Percentiles rank a stretch among this genome's conserved stretches.
phyloP scores from a whole-genome alignment of 768 basidiomycete species.

The Dendrothele bispora region DNA sequence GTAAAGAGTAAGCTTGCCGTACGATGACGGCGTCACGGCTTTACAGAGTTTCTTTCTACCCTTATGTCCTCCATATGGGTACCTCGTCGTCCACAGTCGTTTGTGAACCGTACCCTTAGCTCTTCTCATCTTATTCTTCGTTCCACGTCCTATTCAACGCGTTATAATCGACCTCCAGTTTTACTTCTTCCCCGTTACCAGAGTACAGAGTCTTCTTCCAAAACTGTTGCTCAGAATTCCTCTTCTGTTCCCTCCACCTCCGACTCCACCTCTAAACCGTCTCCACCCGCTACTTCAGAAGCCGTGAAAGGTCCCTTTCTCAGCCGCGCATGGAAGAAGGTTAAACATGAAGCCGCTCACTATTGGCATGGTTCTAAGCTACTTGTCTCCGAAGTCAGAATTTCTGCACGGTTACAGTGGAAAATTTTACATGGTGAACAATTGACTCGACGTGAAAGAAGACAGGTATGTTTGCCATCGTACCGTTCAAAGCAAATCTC shows the following conservation, averaged over 20 bases:
- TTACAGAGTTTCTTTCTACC: no score
- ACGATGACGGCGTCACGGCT: no score
- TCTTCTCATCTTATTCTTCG: constrained; percentile 22
- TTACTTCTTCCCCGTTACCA: constrained; percentile 28
- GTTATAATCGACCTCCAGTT: constrained; percentile 6
- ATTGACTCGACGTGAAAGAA: constrained; percentile 88
- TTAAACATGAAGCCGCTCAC: constrained; percentile 94
- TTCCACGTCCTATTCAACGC: constrained; percentile 17
- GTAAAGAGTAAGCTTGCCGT: neutral
- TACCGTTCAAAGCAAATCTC: constrained; percentile 2
- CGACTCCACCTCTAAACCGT: constrained; percentile 37
- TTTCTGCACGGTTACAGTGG: constrained; percentile 84
- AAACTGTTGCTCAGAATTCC: constrained; percentile 9
- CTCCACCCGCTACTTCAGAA: constrained; percentile 50
- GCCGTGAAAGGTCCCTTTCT: constrained; percentile 41
- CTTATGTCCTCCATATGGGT: constrained; percentile 75
- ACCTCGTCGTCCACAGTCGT: constrained; percentile 44
- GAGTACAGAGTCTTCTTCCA: constrained; percentile 31
- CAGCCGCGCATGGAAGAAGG: constrained; percentile 81
- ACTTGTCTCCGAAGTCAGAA: constrained; percentile 90
- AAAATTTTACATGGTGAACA: constrained; percentile 90
- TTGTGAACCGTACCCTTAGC: neutral
- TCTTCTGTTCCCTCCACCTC: constrained; percentile 20
- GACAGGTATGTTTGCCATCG: constrained; percentile 62
- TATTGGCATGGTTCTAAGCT: constrained; percentile 98